Conservation (phyloP, 1,139 yeast genomes). For the Scheffersomyces stambukii region DNA sequence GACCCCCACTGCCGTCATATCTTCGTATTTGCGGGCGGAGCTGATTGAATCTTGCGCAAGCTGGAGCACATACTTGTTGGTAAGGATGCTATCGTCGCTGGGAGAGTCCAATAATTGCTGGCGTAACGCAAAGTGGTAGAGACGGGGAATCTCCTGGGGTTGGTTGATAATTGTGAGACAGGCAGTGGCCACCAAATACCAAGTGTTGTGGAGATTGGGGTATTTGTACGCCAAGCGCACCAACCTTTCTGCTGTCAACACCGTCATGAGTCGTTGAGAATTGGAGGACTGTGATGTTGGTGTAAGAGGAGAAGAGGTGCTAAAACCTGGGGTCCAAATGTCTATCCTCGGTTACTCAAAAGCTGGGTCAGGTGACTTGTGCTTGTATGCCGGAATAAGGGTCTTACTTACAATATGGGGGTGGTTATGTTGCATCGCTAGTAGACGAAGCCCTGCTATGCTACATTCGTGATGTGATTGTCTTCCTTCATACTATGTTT, state of each 20-base stretch:
- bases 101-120: slow-evolving; percentile 38
- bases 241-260: slow-evolving; percentile 61
- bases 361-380: no score
- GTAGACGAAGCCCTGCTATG: no score
- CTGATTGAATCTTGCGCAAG: slow-evolving; percentile 36
- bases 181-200: slow-evolving; percentile 79
- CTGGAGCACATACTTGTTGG: slow-evolving; percentile 21
- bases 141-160: slow-evolving; percentile 73
- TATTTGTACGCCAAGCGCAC: slow-evolving; percentile 53
- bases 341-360: no score
- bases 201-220: slow-evolving; percentile 42
- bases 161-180: slow-evolving; percentile 77
- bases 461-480: no score
- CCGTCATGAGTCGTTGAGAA: no score
- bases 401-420: no score
- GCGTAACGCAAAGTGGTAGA: slow-evolving; percentile 71
- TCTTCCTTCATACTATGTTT: no score
- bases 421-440: no score
- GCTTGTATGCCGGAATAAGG: no score
- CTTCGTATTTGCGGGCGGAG: slow-evolving; percentile 36
- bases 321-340: no score
- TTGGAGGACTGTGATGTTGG: no score
- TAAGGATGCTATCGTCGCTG: slow-evolving; percentile 14
- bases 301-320: no score
- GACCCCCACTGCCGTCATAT: slow-evolving; percentile 41